phyloP scores from a whole-genome alignment of 2,329 filamentous ascomycete species.

The Cladophialophora exuberans region DNA sequence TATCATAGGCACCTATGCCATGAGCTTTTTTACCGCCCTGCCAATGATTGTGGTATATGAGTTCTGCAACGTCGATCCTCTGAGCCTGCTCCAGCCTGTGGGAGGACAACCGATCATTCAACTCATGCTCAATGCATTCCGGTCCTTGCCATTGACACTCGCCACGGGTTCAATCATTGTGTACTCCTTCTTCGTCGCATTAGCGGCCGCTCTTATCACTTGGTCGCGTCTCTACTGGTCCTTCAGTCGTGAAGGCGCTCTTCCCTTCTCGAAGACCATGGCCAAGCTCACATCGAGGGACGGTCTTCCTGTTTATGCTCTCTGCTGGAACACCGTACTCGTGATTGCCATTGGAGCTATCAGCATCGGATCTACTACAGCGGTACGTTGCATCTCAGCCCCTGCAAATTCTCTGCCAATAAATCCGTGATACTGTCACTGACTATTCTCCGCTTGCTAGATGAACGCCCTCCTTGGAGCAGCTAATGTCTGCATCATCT shows the following conservation, averaged over 20 bases:
- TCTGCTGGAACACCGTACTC: neutral
- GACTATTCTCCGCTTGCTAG: no score
- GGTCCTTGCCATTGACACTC: neutral
- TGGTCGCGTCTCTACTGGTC: constrained; percentile 20
- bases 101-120: constrained; percentile 15
- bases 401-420: no score
- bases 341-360: neutral
- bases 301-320: constrained; percentile 5
- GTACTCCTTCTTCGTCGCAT: constrained; percentile 2
- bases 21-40: constrained; percentile 12
- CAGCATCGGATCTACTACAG: constrained; percentile 2
- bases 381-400: no score
- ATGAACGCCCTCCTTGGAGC: constrained; percentile 12
- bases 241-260: constrained; percentile 3
- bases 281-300: neutral
- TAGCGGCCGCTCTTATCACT: neutral
- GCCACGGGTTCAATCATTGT: neutral
- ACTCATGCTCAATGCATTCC: constrained; percentile 6
- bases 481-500: constrained; percentile 11
- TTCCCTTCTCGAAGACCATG: constrained; percentile 1
- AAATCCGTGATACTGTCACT: no score
- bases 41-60: constrained; percentile 25
- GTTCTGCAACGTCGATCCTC: constrained; percentile 17
- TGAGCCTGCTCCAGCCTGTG: constrained; percentile 12
- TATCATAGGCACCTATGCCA: constrained; percentile 6